A percentile compares a stretch with the other conserved stretches of the same genome.
Evolutionary conservation across 352 stramenopile genomes (phyloP).

Genomic region (Phytophthora melonis): DNA sequence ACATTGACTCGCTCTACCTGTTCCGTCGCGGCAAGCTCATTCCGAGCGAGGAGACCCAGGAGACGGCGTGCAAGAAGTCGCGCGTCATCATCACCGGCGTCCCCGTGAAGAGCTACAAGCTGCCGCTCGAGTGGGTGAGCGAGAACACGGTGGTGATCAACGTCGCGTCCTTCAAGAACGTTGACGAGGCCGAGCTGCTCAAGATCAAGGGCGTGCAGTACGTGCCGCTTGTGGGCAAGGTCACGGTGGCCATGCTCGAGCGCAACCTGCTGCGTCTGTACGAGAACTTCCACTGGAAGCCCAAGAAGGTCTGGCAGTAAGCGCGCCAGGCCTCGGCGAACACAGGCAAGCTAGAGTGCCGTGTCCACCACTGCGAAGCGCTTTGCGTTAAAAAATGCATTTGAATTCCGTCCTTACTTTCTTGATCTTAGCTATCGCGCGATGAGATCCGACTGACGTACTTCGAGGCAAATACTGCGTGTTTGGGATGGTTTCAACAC

Average conservation of each 20-base stretch:
- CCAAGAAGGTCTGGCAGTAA: constrained; percentile 88
- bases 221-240: constrained; percentile 96
- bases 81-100: constrained; percentile 96
- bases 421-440: constrained; percentile 6
- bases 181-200: constrained; percentile 48
- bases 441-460: neutral
- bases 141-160: constrained; percentile 95
- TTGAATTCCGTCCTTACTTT: constrained; percentile 11
- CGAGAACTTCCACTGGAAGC: constrained; percentile 96
- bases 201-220: constrained; percentile 94
- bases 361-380: constrained; percentile 6
- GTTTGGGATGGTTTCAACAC: neutral
- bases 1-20: constrained; percentile 96
- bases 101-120: constrained; percentile 93
- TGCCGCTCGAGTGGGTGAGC: constrained; percentile 93
- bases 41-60: constrained; percentile 82
- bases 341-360: constrained; percentile 21
- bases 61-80: constrained; percentile 90
- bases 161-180: constrained; percentile 49
- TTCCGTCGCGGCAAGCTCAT: constrained; percentile 94
- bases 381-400: constrained; percentile 34
- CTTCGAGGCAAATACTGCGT: neutral
- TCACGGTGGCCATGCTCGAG: constrained; percentile 97
- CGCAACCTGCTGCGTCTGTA: constrained; percentile 96
- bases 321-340: neutral